Percentiles rank a stretch among this genome's conserved stretches.
Conservation (phyloP, 2,329 filamentous ascomycete genomes). For the Alternaria consortialis region DNA sequence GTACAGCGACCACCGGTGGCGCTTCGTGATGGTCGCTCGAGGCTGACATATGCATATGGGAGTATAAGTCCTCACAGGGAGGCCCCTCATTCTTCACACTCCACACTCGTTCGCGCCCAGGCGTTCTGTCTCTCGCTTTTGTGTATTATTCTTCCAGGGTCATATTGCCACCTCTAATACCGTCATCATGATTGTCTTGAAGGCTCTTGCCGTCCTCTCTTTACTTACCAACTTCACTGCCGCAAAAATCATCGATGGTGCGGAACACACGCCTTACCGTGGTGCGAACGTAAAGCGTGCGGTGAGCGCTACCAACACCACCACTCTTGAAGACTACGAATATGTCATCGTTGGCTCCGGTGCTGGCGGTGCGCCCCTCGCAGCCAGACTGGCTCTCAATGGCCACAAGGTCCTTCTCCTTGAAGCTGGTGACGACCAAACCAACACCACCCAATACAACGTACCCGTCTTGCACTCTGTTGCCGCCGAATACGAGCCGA, state of each 20-base stretch:
- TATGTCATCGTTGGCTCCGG: slow-evolving; percentile 70
- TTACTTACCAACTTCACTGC: slow-evolving; percentile 11
- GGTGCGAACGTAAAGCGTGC: slow-evolving; percentile 33
- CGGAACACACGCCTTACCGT: slow-evolving; percentile 26
- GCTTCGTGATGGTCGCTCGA: not conserved
- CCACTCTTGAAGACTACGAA: slow-evolving; percentile 57
- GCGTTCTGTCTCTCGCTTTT: slow-evolving; percentile 10
- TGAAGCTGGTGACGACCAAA: slow-evolving; percentile 67
- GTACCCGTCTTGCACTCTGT: slow-evolving; percentile 62
- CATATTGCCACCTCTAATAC: not conserved
- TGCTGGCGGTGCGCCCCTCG: slow-evolving; percentile 66
- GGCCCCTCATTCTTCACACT: not conserved
- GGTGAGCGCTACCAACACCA: slow-evolving; percentile 17
- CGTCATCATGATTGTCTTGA: slow-evolving; percentile 16
- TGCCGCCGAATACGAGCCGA: slow-evolving; percentile 63
- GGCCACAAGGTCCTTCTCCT: slow-evolving; percentile 66
- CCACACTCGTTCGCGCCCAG: slow-evolving; percentile 2
- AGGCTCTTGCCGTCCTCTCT: slow-evolving; percentile 20
- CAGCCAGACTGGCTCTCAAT: slow-evolving; percentile 64
- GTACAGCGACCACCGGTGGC: not conserved
- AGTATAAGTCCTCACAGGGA: slow-evolving; percentile 12
- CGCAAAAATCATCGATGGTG: slow-evolving; percentile 26
- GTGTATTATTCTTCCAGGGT: slow-evolving; percentile 8
- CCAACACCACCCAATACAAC: slow-evolving; percentile 57
- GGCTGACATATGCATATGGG: not conserved